Conservation (phyloP, 495 filamentous ascomycete genomes). For the Aspergillus bridgeri region DNA sequence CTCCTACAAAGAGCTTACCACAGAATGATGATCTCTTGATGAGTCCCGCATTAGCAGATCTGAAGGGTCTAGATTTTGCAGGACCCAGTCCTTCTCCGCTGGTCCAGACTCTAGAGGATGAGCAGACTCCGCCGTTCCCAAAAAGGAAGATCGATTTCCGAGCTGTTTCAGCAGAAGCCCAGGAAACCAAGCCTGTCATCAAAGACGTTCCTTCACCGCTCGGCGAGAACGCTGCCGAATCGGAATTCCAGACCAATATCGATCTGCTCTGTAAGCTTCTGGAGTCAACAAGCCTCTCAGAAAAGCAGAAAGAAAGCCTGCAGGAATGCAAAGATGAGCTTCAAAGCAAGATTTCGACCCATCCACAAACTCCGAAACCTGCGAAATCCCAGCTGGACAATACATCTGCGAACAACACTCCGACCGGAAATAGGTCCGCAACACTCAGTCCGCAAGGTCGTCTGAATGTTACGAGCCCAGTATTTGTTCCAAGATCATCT, state of each 20-base stretch:
- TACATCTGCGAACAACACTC: background rate
- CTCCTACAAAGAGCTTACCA: background rate
- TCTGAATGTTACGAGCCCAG: no score
- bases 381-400: background rate
- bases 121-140: background rate
- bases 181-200: background rate
- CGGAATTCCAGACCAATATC: constrained; percentile 8
- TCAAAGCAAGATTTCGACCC: constrained; percentile 2
- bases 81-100: no score
- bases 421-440: background rate
- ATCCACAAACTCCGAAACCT: background rate
- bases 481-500: background rate
- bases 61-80: constrained; percentile 20
- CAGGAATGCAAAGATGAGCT: constrained; percentile 14
- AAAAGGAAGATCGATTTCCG: background rate
- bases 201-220: background rate
- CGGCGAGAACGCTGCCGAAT: background rate
- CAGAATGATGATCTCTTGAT: background rate
- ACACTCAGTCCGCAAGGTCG: background rate
- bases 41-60: constrained; percentile 18
- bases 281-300: constrained; percentile 8
- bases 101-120: background rate
- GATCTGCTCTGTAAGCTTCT: constrained; percentile 18
- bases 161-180: background rate
- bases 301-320: constrained; percentile 6